These are phyloP conservation scores for Penicillium rolfsii DNA, from an alignment of 2,329 filamentous ascomycete species.

Conservation along the genomic window DNA sequence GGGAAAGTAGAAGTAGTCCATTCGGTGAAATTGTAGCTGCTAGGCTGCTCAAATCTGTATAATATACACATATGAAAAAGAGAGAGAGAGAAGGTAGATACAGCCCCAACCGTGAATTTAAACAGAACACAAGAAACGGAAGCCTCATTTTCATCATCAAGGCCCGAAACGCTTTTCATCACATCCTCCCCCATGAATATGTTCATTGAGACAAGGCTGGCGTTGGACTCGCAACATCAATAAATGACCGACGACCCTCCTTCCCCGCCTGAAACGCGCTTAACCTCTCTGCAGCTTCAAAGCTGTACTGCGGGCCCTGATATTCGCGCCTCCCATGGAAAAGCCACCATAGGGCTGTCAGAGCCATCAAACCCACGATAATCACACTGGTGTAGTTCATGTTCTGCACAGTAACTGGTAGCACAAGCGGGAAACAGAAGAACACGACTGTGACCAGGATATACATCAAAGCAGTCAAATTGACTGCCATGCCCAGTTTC, in stretches of 20 bases:
- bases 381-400: constrained; percentile 59
- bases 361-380: constrained; percentile 38
- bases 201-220: constrained; percentile 4
- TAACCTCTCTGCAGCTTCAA: constrained; percentile 59
- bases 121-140: neutral
- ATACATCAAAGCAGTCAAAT: constrained; percentile 58
- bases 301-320: constrained; percentile 46
- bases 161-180: neutral
- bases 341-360: constrained; percentile 44
- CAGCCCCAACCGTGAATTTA: neutral
- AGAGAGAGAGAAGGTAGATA: neutral
- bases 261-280: constrained; percentile 42
- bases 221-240: constrained; percentile 15
- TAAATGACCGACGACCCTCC: constrained; percentile 22
- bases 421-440: constrained; percentile 61
- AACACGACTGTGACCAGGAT: constrained; percentile 65
- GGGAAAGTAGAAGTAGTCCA: neutral
- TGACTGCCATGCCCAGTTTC: constrained; percentile 55
- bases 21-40: neutral
- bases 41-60: neutral
- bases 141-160: constrained; percentile 2
- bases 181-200: constrained; percentile 8
- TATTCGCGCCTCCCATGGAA: constrained; percentile 36
- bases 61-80: neutral
- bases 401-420: constrained; percentile 50